Evolutionary conservation across 2,329 filamentous ascomycete genomes (phyloP).

Genomic region (Rosellinia necatrix): DNA sequence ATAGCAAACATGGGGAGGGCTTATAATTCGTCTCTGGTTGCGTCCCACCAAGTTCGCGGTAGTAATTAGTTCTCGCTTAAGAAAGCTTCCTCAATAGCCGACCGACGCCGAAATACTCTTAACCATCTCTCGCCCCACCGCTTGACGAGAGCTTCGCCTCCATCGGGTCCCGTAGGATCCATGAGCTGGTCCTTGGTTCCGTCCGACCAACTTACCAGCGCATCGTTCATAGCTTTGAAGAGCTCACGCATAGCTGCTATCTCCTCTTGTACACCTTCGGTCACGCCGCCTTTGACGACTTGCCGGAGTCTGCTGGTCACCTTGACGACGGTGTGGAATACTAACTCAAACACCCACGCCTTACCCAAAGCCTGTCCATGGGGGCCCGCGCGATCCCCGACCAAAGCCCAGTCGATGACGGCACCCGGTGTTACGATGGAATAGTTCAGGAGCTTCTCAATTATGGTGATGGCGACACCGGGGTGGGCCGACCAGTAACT

Average conservation of each 20-base stretch:
- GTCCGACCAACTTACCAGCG: constrained; percentile 71
- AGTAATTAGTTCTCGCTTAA: constrained; percentile 32
- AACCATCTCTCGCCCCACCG: constrained; percentile 88
- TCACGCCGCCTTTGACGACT: constrained; percentile 67
- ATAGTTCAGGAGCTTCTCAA: constrained; percentile 97
- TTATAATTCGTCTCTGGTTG: constrained; percentile 49
- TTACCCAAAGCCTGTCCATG: constrained; percentile 72
- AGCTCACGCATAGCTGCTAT: constrained; percentile 75
- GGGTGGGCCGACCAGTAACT: constrained; percentile 93
- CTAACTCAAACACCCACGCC: constrained; percentile 84
- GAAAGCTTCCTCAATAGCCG: constrained; percentile 79
- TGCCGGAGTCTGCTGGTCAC: constrained; percentile 86
- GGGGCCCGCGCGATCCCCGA: constrained; percentile 54
- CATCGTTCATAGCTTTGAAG: constrained; percentile 80
- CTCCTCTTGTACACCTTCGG: constrained; percentile 63
- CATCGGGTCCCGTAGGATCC: constrained; percentile 57
- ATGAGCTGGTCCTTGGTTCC: constrained; percentile 77
- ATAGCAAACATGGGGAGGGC: not conserved
- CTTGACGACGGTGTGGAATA: constrained; percentile 86
- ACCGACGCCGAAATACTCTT: constrained; percentile 79
- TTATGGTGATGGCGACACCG: constrained; percentile 86
- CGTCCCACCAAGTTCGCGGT: constrained; percentile 17
- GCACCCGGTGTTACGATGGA: constrained; percentile 85
- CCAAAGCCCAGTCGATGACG: constrained; percentile 88
- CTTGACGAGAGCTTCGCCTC: constrained; percentile 69